Evolutionary conservation across 768 basidiomycete species (phyloP).

Genomic region (Serendipita indica): DNA sequence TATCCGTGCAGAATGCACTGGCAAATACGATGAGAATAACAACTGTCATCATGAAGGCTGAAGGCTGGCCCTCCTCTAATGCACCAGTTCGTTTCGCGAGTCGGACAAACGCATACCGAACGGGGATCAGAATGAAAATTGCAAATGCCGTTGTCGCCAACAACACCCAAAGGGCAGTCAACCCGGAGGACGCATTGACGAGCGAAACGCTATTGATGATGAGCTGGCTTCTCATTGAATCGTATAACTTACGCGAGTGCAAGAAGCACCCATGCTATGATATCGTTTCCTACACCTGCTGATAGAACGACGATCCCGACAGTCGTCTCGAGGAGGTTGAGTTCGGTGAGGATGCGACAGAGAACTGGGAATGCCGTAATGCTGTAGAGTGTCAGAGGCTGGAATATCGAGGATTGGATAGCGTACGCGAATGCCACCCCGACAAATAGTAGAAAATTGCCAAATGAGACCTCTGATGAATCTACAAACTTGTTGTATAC

Average conservation of each 20-base stretch:
- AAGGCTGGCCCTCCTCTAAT: conserved; percentile 57
- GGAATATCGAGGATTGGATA: background rate
- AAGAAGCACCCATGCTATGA: conserved; percentile 62
- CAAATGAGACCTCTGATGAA: conserved; percentile 39
- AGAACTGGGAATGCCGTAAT: conserved; percentile 75
- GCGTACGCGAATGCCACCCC: conserved; percentile 53
- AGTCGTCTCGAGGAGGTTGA: conserved; percentile 65
- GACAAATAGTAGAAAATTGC: conserved; percentile 73
- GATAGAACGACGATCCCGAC: conserved; percentile 76
- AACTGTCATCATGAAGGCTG: conserved; percentile 61
- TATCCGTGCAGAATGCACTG: conserved; percentile 73
- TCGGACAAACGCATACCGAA: conserved; percentile 50
- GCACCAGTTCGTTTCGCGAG: conserved; percentile 52
- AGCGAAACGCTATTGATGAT: conserved; percentile 39
- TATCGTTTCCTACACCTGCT: conserved; percentile 42
- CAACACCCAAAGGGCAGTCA: conserved; percentile 68
- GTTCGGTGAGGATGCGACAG: conserved; percentile 60
- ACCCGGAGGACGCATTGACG: conserved; percentile 57
- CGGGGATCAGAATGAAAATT: conserved; percentile 50
- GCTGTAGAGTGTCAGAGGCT: background rate
- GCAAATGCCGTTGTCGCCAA: conserved; percentile 52
- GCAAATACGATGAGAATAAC: conserved; percentile 58
- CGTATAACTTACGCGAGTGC: conserved; percentile 36
- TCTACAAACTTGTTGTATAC: conserved; percentile 57
- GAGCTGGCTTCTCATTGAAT: background rate